Percentiles rank a stretch among this genome's conserved stretches.
phyloP scores from a whole-genome alignment of 2,329 filamentous ascomycete genomes.

The Neofusicoccum parvum region DNA sequence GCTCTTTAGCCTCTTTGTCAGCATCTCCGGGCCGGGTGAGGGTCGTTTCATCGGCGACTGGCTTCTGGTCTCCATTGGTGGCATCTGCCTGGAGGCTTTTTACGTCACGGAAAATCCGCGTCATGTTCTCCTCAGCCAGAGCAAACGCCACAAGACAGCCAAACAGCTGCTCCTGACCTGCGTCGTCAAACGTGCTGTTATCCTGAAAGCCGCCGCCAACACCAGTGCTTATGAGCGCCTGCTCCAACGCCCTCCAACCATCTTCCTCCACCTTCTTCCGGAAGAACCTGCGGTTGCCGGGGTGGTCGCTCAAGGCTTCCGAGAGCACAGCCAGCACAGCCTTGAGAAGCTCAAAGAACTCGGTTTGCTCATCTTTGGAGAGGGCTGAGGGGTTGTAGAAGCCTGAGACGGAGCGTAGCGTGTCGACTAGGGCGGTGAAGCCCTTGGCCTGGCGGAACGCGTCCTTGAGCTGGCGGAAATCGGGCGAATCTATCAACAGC shows the following conservation, averaged over 20 bases:
- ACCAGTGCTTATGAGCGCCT: slow-evolving; percentile 69
- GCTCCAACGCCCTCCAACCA: slow-evolving; percentile 77
- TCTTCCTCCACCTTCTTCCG: slow-evolving; percentile 71
- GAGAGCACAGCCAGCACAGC: slow-evolving; percentile 73
- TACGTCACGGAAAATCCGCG: slow-evolving; percentile 62
- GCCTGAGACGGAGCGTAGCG: slow-evolving; percentile 71
- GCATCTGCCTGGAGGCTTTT: slow-evolving; percentile 26
- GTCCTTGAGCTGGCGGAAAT: slow-evolving; percentile 64
- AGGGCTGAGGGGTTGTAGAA: slow-evolving; percentile 72
- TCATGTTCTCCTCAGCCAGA: slow-evolving; percentile 74
- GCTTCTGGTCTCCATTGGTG: slow-evolving; percentile 28
- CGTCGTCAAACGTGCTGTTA: slow-evolving; percentile 36
- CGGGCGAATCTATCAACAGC: slow-evolving; percentile 57
- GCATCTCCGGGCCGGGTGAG: background rate
- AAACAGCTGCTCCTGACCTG: slow-evolving; percentile 70
- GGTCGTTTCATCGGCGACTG: slow-evolving; percentile 20
- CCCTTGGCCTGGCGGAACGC: slow-evolving; percentile 80
- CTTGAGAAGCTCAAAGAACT: slow-evolving; percentile 70
- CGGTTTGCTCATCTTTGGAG: slow-evolving; percentile 63
- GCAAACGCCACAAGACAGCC: slow-evolving; percentile 81
- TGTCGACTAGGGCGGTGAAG: slow-evolving; percentile 72
- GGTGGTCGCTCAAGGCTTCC: slow-evolving; percentile 73
- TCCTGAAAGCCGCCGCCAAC: slow-evolving; percentile 38
- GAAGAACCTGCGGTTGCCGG: slow-evolving; percentile 88
- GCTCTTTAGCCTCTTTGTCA: slow-evolving; percentile 15